These are phyloP conservation scores for Lipomyces kockii DNA, from an alignment of 805 yeast genomes.

Conservation along the genomic window DNA sequence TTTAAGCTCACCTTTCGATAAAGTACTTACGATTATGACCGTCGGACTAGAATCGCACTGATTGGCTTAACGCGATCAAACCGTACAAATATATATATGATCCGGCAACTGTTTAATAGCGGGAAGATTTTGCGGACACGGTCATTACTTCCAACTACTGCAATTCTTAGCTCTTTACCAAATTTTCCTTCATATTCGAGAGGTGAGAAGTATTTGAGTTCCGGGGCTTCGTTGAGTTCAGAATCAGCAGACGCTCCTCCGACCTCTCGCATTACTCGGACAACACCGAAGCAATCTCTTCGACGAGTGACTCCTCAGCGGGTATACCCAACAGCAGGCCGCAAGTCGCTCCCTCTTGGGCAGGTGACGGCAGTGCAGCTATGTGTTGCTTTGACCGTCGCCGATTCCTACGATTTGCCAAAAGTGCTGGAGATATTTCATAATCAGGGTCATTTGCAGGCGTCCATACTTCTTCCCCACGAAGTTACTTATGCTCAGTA, in stretches of 20 bases:
- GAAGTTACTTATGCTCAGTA: conserved; percentile 66
- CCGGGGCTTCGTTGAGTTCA: neutral
- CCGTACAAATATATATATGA: neutral
- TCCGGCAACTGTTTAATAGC: neutral
- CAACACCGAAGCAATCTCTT: conserved; percentile 34
- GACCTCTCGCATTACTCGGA: conserved; percentile 6
- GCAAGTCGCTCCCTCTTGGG: neutral
- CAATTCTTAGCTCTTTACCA: neutral
- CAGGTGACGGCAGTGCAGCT: conserved; percentile 2
- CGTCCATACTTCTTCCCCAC: conserved; percentile 58
- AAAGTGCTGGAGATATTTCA: conserved; percentile 50
- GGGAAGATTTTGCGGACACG: neutral
- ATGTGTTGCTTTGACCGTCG: conserved; percentile 32
- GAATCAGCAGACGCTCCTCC: neutral
- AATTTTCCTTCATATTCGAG: neutral
- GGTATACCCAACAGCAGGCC: neutral
- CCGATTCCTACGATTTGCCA: conserved; percentile 66
- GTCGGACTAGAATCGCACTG: neutral
- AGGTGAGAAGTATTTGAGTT: neutral
- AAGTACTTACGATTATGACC: neutral
- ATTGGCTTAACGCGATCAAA: neutral
- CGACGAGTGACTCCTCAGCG: conserved; percentile 30
- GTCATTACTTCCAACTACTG: neutral
- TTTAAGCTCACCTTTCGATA: neutral
- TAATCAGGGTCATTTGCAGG: conserved; percentile 46